phyloP scores from a whole-genome alignment of 2,329 filamentous ascomycete species.

The Fusarium begoniae region DNA sequence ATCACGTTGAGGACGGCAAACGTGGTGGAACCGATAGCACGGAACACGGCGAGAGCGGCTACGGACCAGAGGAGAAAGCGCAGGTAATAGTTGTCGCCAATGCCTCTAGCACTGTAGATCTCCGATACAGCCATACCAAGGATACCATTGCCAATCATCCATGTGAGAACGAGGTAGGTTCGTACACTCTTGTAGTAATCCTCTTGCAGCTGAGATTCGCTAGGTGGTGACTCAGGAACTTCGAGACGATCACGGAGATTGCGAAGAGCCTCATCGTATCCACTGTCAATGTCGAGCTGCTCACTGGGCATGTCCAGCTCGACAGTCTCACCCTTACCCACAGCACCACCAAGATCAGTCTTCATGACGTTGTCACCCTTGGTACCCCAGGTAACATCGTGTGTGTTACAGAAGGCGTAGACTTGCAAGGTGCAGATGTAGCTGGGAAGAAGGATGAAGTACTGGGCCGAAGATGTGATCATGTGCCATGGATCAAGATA shows the following conservation, averaged over 20 bases:
- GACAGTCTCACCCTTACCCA: conserved; percentile 81
- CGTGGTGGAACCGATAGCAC: conserved; percentile 81
- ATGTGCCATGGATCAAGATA: conserved; percentile 99
- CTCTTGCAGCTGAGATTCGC: conserved; percentile 88
- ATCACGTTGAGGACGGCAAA: conserved; percentile 87
- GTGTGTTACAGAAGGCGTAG: conserved; percentile 80
- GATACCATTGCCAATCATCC: conserved; percentile 92
- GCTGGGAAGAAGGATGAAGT: conserved; percentile 88
- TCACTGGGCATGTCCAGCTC: conserved; percentile 98
- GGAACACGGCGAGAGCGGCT: conserved; percentile 85
- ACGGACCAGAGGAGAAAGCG: conserved; percentile 94
- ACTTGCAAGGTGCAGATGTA: conserved; percentile 99
- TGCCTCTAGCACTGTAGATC: conserved; percentile 75
- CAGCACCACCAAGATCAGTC: conserved; percentile 89
- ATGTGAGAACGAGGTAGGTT: conserved; percentile 96
- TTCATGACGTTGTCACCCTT: conserved; percentile 97
- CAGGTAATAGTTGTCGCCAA: conserved; percentile 88
- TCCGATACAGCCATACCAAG: conserved; percentile 94
- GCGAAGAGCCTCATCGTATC: conserved; percentile 95
- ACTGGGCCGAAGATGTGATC: conserved; percentile 90
- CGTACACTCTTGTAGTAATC: conserved; percentile 98
- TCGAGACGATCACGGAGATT: conserved; percentile 95
- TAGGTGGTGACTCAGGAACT: conserved; percentile 69
- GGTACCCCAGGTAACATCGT: conserved; percentile 59
- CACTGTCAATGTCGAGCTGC: conserved; percentile 96